Percentiles rank a stretch among this genome's conserved stretches.
These are phyloP conservation scores for Jackrogersella minutella DNA, from an alignment of 495 filamentous ascomycete genomes.

Conservation along the genomic window DNA sequence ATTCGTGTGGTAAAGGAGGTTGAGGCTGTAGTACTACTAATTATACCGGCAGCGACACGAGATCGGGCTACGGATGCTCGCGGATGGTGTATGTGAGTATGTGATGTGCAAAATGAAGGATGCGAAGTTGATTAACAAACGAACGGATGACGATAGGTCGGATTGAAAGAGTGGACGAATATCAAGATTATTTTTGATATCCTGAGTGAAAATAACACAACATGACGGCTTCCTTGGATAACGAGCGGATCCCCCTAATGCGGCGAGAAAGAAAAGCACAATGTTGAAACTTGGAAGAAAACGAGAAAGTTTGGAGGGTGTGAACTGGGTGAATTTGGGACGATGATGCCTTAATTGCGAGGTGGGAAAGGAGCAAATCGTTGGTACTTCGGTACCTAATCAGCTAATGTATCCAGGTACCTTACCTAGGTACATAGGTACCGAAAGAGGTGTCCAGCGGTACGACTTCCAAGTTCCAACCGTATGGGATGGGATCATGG, in stretches of 20 bases:
- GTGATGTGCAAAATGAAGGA: background rate
- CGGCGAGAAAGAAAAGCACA: background rate
- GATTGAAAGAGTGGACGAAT: conserved; percentile 35
- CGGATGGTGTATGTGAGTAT: background rate
- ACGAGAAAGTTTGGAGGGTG: conserved; percentile 2
- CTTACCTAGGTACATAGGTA: background rate
- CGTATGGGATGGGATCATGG: no score
- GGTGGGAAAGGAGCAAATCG: conserved; percentile 1
- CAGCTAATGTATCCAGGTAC: background rate
- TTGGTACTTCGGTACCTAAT: background rate
- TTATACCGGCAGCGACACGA: conserved; percentile 9
- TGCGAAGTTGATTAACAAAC: conserved; percentile 7
- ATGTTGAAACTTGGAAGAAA: conserved; percentile 33
- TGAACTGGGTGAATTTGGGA: background rate
- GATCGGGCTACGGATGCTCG: conserved; percentile 1
- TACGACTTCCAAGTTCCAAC: no score
- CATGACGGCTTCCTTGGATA: conserved; percentile 23
- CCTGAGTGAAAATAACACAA: conserved; percentile 7
- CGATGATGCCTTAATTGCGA: conserved; percentile 17
- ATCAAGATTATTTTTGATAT: conserved; percentile 33
- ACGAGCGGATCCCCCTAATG: conserved; percentile 28
- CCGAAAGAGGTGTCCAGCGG: no score
- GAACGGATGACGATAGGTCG: conserved; percentile 4
- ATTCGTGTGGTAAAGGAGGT: background rate
- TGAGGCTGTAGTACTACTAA: background rate